These are phyloP conservation scores for Medicago truncatula DNA, from an alignment of 306 rosid genomes.

Conservation along the genomic window MtrunA17r5.0-ANR NC_053042.1:9574501-9575000, in stretches of 20 bases:
- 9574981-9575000: slow-evolving; percentile 59
- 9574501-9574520: background rate
- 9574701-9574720: background rate
- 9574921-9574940: slow-evolving; percentile 16
- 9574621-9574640: slow-evolving; percentile 10
- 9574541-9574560: background rate
- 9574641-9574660: background rate
- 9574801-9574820: background rate
- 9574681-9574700: slow-evolving; percentile 1
- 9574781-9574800: slow-evolving; percentile 3
- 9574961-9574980: slow-evolving; percentile 81
- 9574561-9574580: background rate
- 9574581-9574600: background rate
- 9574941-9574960: slow-evolving; percentile 57
- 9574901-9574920: background rate
- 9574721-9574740: too few relatives aligned
- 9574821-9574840: slow-evolving; percentile 1
- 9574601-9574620: background rate
- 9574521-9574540: too few relatives aligned
- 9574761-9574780: slow-evolving; percentile 6
- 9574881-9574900: slow-evolving; percentile 7
- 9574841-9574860: background rate
- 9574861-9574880: background rate
- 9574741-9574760: too few relatives aligned
- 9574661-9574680: slow-evolving; percentile 8